Conservation (phyloP, 192 early-diverging fungal species). For the Backusella tarrabulga region DNA sequence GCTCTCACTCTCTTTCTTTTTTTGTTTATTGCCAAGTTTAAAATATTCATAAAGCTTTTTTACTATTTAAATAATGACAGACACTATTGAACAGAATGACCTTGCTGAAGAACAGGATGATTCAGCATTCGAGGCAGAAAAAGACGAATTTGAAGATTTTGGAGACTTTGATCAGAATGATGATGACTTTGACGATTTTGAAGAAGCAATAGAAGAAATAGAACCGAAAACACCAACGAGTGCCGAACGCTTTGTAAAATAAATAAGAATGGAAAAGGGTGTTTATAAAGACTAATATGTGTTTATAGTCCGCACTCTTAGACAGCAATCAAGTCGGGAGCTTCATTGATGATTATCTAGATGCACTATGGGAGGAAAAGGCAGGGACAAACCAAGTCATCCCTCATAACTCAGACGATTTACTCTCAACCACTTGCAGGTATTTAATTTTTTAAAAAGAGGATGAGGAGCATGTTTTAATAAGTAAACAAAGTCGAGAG, state of each 20-base stretch:
- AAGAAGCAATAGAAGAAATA: slow-evolving; percentile 1
- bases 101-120: background rate
- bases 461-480: background rate
- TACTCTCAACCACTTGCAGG: slow-evolving; percentile 26
- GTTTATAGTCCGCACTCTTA: slow-evolving; percentile 3
- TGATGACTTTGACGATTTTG: slow-evolving; percentile 37
- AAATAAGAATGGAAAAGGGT: background rate
- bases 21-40: background rate
- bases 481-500: slow-evolving; percentile 21
- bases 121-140: background rate
- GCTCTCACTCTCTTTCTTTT: background rate
- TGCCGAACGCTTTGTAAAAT: slow-evolving; percentile 6
- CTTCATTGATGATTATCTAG: background rate
- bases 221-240: slow-evolving; percentile 7
- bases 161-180: slow-evolving; percentile 8
- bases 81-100: background rate
- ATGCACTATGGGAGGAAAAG: background rate
- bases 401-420: background rate
- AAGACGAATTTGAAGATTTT: slow-evolving; percentile 6
- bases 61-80: background rate
- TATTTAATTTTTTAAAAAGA: background rate
- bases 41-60: background rate
- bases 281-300: background rate
- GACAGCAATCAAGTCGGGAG: background rate
- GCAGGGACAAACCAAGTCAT: background rate